Conservation (phyloP, 805 yeast genomes). For the Candida jianshihensis region DNA sequence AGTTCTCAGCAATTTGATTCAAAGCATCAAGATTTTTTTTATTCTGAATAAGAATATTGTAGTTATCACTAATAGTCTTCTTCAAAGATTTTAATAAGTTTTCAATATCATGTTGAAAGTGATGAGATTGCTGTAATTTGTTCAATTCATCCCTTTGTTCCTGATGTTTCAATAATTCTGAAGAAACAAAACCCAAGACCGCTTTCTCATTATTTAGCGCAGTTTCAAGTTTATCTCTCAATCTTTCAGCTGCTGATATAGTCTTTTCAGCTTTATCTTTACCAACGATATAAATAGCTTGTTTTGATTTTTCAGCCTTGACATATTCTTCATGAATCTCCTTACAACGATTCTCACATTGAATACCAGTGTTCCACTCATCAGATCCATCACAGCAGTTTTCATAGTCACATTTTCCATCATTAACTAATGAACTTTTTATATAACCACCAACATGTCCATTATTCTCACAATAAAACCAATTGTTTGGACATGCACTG, state of each 20-base stretch:
- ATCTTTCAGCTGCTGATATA: slow-evolving; percentile 16
- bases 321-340: slow-evolving; percentile 21
- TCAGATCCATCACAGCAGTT: slow-evolving; percentile 94
- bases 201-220: slow-evolving; percentile 15
- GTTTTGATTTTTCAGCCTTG: slow-evolving; percentile 1
- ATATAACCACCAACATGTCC: slow-evolving; percentile 62
- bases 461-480: slow-evolving; percentile 70
- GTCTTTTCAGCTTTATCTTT: slow-evolving; percentile 12
- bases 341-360: slow-evolving; percentile 22
- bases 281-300: slow-evolving; percentile 13
- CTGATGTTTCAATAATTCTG: slow-evolving; percentile 5
- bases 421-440: slow-evolving; percentile 65
- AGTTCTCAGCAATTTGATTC: slow-evolving; percentile 35
- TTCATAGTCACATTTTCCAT: slow-evolving; percentile 88
- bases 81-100: slow-evolving; percentile 15
- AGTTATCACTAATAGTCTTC: slow-evolving; percentile 8
- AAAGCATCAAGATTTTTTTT: slow-evolving; percentile 16
- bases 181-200: slow-evolving; percentile 4
- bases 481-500: slow-evolving; percentile 54
- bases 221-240: slow-evolving; percentile 22
- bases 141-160: not conserved
- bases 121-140: slow-evolving; percentile 4
- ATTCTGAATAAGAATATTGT: slow-evolving; percentile 16
- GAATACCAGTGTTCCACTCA: slow-evolving; percentile 37
- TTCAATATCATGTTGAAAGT: slow-evolving; percentile 8